Conservation (phyloP, 208 protist genomes). For the Leishmania braziliensis region DNA sequence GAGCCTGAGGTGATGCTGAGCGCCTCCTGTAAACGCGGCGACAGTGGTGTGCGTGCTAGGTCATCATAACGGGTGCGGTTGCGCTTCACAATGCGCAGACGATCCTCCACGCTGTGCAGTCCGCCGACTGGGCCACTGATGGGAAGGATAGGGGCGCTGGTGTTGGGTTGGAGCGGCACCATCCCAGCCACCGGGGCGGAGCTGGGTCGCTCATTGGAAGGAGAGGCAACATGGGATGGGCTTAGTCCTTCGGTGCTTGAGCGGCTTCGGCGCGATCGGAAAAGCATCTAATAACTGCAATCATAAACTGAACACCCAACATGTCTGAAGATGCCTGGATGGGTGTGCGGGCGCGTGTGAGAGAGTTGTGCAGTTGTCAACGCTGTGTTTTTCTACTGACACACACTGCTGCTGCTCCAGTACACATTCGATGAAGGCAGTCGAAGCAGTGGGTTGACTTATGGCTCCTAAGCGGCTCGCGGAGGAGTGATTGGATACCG, state of each 20-base stretch:
- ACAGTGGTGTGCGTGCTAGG: constrained; percentile 1
- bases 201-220: constrained; percentile 33
- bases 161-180: constrained; percentile 13
- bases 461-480: not conserved
- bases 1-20: not conserved
- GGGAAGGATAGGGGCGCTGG: constrained; percentile 11
- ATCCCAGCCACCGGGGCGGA: constrained; percentile 35
- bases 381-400: not conserved
- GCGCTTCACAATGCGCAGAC: constrained; percentile 77
- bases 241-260: constrained; percentile 15
- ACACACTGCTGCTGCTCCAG: not conserved
- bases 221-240: constrained; percentile 9
- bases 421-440: not conserved
- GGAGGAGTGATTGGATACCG: not conserved
- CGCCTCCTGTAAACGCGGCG: not conserved
- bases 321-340: not conserved
- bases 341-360: not conserved
- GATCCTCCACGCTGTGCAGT: constrained; percentile 64
- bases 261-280: constrained; percentile 24
- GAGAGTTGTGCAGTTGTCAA: not conserved
- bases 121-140: not conserved
- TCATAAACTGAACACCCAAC: not conserved
- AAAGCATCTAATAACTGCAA: constrained; percentile 32
- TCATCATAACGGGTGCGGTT: constrained; percentile 36
- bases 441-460: not conserved